Evolutionary conservation across 257 asterid genomes (phyloP).

Genomic region (Fraxinus anomala): DNA sequence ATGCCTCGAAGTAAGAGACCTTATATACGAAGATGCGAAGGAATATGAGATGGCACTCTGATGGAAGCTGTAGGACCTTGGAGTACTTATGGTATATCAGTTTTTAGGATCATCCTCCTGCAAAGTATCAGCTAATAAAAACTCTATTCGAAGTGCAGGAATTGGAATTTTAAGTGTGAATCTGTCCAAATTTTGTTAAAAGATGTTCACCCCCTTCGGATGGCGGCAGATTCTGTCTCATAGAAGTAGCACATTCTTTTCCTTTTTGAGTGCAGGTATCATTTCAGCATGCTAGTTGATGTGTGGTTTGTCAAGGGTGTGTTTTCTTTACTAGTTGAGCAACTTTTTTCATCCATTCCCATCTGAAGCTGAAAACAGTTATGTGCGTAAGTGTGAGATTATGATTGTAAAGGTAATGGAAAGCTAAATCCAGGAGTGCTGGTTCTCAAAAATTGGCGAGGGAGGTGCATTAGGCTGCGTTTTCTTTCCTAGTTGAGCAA

Average conservation of each 20-base stretch:
- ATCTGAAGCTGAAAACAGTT: conserved; percentile 14
- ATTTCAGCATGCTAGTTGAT: neutral
- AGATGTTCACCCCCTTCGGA: neutral
- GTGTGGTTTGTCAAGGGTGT: conserved; percentile 18
- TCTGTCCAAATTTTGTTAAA: neutral
- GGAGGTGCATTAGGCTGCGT: neutral
- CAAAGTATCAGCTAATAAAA: neutral
- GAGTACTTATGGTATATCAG: neutral
- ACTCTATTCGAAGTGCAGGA: neutral
- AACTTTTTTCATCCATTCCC: neutral
- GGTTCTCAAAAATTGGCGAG: conserved; percentile 12
- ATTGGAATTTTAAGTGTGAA: neutral
- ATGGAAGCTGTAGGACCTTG: neutral
- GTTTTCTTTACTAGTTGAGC: neutral
- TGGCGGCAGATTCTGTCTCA: neutral
- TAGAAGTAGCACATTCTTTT: neutral
- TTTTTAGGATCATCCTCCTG: neutral
- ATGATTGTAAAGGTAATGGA: neutral
- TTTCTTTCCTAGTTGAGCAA: conserved; percentile 8
- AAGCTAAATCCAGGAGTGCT: conserved; percentile 11
- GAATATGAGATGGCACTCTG: neutral
- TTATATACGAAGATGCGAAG: neutral
- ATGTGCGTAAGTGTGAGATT: conserved; percentile 1
- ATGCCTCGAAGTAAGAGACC: neutral
- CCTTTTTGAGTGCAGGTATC: neutral